A percentile compares a stretch with the other conserved stretches of the same genome.
phyloP scores from a whole-genome alignment of 2,329 filamentous ascomycete genomes.

The Coniochaeta sp. region DNA sequence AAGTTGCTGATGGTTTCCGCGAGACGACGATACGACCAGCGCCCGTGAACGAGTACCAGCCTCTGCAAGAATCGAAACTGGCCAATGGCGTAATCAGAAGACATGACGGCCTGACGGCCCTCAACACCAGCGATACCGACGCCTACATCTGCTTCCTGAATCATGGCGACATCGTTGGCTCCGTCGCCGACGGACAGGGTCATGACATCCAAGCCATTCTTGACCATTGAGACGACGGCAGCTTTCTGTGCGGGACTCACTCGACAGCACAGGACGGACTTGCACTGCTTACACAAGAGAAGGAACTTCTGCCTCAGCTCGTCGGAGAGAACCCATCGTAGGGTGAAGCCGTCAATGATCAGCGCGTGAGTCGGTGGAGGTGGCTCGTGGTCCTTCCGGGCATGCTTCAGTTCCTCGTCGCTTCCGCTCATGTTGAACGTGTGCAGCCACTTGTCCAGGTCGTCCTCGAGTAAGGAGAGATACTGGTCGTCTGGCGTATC shows the following conservation, averaged over 20 bases:
- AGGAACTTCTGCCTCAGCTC: constrained; percentile 84
- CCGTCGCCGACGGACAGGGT: constrained; percentile 90
- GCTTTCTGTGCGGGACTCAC: constrained; percentile 97
- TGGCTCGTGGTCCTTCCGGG: constrained; percentile 76
- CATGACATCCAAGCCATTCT: constrained; percentile 91
- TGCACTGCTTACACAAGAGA: constrained; percentile 93
- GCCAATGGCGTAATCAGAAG: constrained; percentile 89
- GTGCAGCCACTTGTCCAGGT: constrained; percentile 66
- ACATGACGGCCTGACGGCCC: constrained; percentile 90
- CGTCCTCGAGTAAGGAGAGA: constrained; percentile 52
- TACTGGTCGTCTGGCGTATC: constrained; percentile 38
- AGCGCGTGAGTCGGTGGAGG: constrained; percentile 84
- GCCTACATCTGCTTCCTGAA: constrained; percentile 93
- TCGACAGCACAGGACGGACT: constrained; percentile 92
- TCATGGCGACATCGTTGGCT: constrained; percentile 96
- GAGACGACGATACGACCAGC: constrained; percentile 93
- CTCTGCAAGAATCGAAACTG: constrained; percentile 86
- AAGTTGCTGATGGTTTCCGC: constrained; percentile 96
- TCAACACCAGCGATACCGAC: constrained; percentile 92
- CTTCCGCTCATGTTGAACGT: constrained; percentile 75
- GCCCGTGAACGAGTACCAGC: constrained; percentile 80
- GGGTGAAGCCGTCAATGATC: constrained; percentile 88
- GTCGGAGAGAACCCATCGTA: constrained; percentile 81
- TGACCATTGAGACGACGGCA: constrained; percentile 93
- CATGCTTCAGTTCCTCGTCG: constrained; percentile 74